phyloP scores from a whole-genome alignment of 306 rosid species.

The Pterocarpus santalinus region DNA sequence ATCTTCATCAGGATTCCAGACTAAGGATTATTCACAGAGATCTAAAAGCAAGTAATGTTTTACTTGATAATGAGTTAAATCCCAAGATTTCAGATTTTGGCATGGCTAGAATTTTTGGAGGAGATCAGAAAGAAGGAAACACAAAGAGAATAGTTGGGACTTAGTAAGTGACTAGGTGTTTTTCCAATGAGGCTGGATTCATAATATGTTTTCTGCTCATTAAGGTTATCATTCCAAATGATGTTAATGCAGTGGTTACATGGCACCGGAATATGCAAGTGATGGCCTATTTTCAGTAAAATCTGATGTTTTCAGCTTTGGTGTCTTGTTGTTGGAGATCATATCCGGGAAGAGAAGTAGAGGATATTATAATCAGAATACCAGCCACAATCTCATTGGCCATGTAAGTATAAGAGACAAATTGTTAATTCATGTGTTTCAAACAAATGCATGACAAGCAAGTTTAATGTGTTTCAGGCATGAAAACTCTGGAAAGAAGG shows the following conservation, averaged over 20 bases:
- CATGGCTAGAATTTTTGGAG: conserved; percentile 68
- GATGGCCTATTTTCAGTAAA: conserved; percentile 68
- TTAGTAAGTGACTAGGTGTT: conserved; percentile 56
- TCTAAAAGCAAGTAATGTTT: conserved; percentile 73
- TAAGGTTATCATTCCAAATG: conserved; percentile 21
- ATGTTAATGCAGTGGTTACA: conserved; percentile 57
- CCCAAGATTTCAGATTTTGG: conserved; percentile 84
- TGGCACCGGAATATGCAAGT: conserved; percentile 78
- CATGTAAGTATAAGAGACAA: conserved; percentile 56
- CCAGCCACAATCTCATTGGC: conserved; percentile 61
- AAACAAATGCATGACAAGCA: conserved; percentile 11
- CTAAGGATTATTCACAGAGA: conserved; percentile 71
- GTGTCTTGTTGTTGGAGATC: conserved; percentile 64
- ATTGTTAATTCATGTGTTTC: background rate
- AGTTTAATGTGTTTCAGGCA: conserved; percentile 56
- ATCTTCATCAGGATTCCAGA: conserved; percentile 75
- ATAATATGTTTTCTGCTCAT: background rate
- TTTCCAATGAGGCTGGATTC: conserved; percentile 5
- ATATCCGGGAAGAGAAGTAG: conserved; percentile 64
- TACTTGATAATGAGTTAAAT: conserved; percentile 65
- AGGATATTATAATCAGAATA: conserved; percentile 60
- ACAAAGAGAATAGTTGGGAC: conserved; percentile 77
- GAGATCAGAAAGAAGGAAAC: conserved; percentile 68
- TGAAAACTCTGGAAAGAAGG: conserved; percentile 74
- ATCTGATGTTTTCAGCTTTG: conserved; percentile 60